Conservation (phyloP, 2,329 filamentous ascomycete genomes). For the Drechslerella stenobrocha region DNA sequence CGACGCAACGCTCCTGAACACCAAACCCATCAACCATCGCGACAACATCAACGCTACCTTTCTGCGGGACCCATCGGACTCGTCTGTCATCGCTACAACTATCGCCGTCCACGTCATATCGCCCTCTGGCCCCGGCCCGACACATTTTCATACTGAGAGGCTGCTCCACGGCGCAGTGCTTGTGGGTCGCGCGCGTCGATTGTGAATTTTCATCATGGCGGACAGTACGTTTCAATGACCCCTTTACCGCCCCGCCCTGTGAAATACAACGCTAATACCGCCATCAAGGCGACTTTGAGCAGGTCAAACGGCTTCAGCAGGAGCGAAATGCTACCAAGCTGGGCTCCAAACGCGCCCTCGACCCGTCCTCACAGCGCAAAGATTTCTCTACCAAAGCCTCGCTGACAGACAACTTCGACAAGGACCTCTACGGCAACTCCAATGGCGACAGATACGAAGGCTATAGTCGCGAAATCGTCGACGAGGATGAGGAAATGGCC, state of each 20-base stretch:
- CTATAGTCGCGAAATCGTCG: slow-evolving; percentile 85
- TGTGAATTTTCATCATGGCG: slow-evolving; percentile 20
- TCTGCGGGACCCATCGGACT: slow-evolving; percentile 19
- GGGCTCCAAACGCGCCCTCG: slow-evolving; percentile 72
- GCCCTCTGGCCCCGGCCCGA: slow-evolving; percentile 4
- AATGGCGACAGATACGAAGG: slow-evolving; percentile 82
- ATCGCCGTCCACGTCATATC: slow-evolving; percentile 11
- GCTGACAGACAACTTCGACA: slow-evolving; percentile 86
- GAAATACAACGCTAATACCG: slow-evolving; percentile 11
- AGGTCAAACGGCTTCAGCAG: slow-evolving; percentile 82
- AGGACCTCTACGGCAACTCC: slow-evolving; percentile 74
- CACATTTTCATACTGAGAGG: slow-evolving; percentile 28
- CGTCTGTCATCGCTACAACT: slow-evolving; percentile 29
- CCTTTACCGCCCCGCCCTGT: neutral
- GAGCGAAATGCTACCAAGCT: slow-evolving; percentile 83
- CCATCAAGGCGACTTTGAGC: slow-evolving; percentile 73
- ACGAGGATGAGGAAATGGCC: slow-evolving; percentile 77
- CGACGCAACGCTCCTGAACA: neutral
- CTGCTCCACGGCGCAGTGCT: slow-evolving; percentile 23
- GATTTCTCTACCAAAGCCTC: slow-evolving; percentile 87
- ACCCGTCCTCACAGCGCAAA: slow-evolving; percentile 76
- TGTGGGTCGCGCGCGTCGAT: slow-evolving; percentile 33
- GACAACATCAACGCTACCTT: slow-evolving; percentile 22
- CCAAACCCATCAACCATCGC: slow-evolving; percentile 28
- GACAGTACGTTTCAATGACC: slow-evolving; percentile 23